Evolutionary conservation across 345 rosid genomes (phyloP).

Genomic region (Citrus reticulata): DNA sequence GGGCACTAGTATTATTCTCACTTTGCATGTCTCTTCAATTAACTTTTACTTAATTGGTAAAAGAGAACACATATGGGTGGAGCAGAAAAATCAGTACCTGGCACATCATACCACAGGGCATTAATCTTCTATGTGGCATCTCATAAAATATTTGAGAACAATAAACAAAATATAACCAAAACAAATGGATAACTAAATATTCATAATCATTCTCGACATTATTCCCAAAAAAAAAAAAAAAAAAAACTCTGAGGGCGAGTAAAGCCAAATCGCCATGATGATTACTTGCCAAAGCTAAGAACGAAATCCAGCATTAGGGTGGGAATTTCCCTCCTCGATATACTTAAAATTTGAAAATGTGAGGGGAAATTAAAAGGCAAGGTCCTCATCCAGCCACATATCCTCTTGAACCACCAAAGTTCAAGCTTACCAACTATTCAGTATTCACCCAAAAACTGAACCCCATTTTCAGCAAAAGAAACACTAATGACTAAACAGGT

Average conservation of each 20-base stretch:
- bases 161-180: background rate
- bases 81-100: slow-evolving; percentile 5
- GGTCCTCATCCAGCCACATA: background rate
- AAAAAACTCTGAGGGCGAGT: background rate
- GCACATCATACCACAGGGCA: slow-evolving; percentile 2
- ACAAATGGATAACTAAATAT: background rate
- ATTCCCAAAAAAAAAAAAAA: background rate
- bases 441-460: background rate
- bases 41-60: slow-evolving; percentile 3
- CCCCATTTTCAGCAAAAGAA: background rate
- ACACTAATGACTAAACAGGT: background rate
- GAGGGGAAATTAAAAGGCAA: background rate
- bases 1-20: slow-evolving; percentile 37
- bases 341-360: background rate
- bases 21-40: slow-evolving; percentile 50
- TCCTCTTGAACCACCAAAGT: background rate
- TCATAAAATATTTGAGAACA: background rate
- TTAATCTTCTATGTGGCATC: background rate
- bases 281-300: background rate
- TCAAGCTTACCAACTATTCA: background rate
- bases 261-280: background rate
- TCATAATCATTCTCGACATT: background rate
- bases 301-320: background rate
- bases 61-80: slow-evolving; percentile 2
- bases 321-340: background rate